Conservation (phyloP, 371 early-diverging fungal species). For the Gilbertella persicaria region DNA sequence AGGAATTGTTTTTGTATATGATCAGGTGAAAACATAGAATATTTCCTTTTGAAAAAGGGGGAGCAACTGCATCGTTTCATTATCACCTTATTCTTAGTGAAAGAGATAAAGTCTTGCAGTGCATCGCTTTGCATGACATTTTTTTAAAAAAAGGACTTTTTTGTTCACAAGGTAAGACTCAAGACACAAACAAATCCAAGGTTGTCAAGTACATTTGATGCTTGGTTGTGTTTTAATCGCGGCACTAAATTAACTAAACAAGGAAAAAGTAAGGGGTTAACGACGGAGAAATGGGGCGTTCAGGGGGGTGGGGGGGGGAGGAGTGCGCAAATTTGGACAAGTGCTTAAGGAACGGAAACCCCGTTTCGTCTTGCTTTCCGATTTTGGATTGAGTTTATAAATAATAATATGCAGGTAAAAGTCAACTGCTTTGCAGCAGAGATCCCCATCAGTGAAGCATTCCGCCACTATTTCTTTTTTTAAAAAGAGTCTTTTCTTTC, state of each 20-base stretch:
- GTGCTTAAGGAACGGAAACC: constrained; percentile 19
- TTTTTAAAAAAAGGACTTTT: not conserved
- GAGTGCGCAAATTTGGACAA: constrained; percentile 14
- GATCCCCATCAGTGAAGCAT: constrained; percentile 27
- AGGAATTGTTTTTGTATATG: too few species aligned
- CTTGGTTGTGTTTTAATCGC: constrained; percentile 23
- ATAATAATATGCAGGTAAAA: constrained; percentile 41
- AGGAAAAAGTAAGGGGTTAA: constrained; percentile 14
- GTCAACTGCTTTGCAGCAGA: constrained; percentile 37
- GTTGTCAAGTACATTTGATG: not conserved
- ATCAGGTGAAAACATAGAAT: not conserved
- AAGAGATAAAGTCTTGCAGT: constrained; percentile 5
- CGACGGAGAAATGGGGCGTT: constrained; percentile 2
- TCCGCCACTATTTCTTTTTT: constrained; percentile 10
- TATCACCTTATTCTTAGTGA: not conserved
- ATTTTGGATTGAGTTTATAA: constrained; percentile 12
- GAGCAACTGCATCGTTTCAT: not conserved
- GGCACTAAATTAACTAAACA: constrained; percentile 6
- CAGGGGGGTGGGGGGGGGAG: not conserved
- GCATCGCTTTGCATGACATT: constrained; percentile 25
- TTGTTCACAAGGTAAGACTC: constrained; percentile 4
- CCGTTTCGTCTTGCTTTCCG: constrained; percentile 16
- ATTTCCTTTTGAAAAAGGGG: too few species aligned
- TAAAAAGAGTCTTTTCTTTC: constrained; percentile 3
- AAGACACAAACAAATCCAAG: constrained; percentile 1